These are phyloP conservation scores for Sonneratia alba DNA, from an alignment of 345 rosid species.

Conservation along the genomic window DNA sequence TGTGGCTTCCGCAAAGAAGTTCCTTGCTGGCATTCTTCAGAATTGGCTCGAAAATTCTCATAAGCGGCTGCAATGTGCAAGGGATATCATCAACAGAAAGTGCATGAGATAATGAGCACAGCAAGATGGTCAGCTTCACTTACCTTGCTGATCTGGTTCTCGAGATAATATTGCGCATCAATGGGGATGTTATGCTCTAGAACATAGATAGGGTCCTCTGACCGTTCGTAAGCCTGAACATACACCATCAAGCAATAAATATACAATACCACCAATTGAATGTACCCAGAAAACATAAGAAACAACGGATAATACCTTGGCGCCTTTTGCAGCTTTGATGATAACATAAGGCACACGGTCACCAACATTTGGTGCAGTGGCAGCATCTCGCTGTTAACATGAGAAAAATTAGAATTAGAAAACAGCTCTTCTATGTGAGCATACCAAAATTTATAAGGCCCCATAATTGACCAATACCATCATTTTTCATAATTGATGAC, in stretches of 20 bases:
- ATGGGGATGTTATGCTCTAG: conserved; percentile 87
- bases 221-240: conserved; percentile 79
- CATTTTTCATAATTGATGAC: not conserved
- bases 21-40: conserved; percentile 88
- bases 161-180: conserved; percentile 86
- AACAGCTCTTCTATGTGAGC: not conserved
- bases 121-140: conserved; percentile 10
- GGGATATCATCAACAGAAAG: conserved; percentile 5
- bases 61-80: conserved; percentile 55
- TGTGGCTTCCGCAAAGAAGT: conserved; percentile 89
- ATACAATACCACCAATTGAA: conserved; percentile 1
- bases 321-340: conserved; percentile 89
- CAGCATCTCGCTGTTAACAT: conserved; percentile 79
- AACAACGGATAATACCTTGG: conserved; percentile 51
- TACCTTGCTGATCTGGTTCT: conserved; percentile 95
- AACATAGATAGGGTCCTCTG: conserved; percentile 95
- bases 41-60: conserved; percentile 95
- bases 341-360: conserved; percentile 97
- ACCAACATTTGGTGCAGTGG: conserved; percentile 98
- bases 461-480: not conserved
- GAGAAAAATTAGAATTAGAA: not conserved
- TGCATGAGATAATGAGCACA: not conserved
- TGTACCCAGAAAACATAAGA: not conserved
- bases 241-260: conserved; percentile 6
- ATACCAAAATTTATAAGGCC: not conserved